Percentiles rank a stretch among this genome's conserved stretches.
Evolutionary conservation across 2,329 filamentous ascomycete species (phyloP).

Genomic region (Scedosporium boydii): DNA sequence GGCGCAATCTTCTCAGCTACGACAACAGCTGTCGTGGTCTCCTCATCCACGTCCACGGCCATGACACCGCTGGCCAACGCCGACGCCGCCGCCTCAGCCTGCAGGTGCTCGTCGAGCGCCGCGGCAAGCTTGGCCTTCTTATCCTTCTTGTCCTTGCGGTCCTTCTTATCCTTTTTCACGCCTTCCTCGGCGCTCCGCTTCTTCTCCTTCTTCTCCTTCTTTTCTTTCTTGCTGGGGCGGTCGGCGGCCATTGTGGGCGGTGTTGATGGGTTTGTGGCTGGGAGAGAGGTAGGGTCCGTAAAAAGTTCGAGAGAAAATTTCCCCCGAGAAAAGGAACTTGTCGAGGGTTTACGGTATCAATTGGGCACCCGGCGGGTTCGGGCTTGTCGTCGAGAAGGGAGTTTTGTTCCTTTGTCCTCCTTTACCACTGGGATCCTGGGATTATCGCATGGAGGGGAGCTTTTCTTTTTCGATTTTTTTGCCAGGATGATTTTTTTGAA

Average conservation of each 20-base stretch:
- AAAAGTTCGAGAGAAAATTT: background rate
- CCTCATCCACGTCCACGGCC: conserved; percentile 32
- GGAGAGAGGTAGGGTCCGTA: background rate
- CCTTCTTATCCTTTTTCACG: conserved; percentile 45
- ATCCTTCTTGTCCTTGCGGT: conserved; percentile 57
- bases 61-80: conserved; percentile 31
- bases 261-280: background rate
- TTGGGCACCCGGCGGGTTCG: background rate
- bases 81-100: conserved; percentile 23
- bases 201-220: conserved; percentile 46
- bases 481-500: background rate
- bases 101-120: conserved; percentile 56
- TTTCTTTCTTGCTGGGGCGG: conserved; percentile 37
- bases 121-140: conserved; percentile 67
- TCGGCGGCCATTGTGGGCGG: conserved; percentile 32
- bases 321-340: background rate
- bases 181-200: conserved; percentile 46
- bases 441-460: background rate
- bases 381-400: background rate
- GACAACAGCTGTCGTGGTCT: conserved; percentile 20
- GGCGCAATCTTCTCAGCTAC: conserved; percentile 26
- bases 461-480: background rate
- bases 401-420: background rate
- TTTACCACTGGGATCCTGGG: background rate
- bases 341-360: background rate